Evolutionary conservation across 2,329 filamentous ascomycete species (phyloP), one percentile per base, ranked within the genome.

Genomic region (Pseudogymnoascus sp.): DNA sequence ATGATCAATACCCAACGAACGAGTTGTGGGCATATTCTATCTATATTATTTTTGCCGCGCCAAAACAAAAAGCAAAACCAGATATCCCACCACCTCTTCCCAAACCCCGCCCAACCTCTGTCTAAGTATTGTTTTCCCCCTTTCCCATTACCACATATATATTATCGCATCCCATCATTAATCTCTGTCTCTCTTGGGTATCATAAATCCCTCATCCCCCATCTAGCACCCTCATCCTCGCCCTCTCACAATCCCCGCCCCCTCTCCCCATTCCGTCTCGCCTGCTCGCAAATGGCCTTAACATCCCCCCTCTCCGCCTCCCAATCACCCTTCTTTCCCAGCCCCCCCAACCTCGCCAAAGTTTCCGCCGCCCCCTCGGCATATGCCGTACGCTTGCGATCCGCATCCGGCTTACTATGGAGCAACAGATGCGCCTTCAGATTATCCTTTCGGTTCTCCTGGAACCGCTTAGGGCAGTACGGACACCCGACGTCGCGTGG

Each of bases 371-470:
- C 45, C 7, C 45, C 45, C 26, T 31, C 8, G 23, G 45, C 45
- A 52, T 52, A 52, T 26, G 45, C 23, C 14, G 45, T 52, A 2
- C 45, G 45, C 45, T 52, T 52, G 0, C 45, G 45, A 16, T 52
- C 45, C 26, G 26, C 45, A 31, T 52, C 11, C 14, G 23, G 23
- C 45, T 52, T 52, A 65, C 29, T 31, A 37, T 71, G 69, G 0
- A 67, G 61, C 23, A 38, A 45, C 7, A 69, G 31, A 43, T 71
- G 70, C 0, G 63, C 60, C 41, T 66, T 68, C 5, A 69, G 55
- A 26, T 71, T 71, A 63, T 71, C 70, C 2, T 64, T 61, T 3
- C 70, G 63, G 14, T 65, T 64, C 45, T 52, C 45, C 26, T 52
- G 45, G 39, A 71, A 70, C 1, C 26, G 7, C 12, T 66, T 66